Conservation (phyloP, 164 flowering plant genomes). For the Chimonanthus salicifolius region DNA sequence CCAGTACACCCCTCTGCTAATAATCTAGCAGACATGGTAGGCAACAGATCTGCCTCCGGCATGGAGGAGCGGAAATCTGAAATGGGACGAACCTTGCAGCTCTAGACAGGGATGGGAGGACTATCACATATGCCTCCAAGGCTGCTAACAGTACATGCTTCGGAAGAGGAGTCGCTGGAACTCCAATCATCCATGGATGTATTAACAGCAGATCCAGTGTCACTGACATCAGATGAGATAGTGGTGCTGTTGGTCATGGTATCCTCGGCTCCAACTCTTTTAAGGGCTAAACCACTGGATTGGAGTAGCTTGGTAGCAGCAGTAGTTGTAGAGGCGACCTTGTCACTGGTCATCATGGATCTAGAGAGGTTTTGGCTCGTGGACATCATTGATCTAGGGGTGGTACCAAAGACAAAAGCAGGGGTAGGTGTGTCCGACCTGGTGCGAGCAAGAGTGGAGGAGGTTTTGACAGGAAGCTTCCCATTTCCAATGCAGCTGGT, state of each 20-base stretch:
- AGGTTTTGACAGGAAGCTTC: constrained; percentile 6
- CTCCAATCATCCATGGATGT: constrained; percentile 8
- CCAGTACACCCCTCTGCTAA: constrained; percentile 5
- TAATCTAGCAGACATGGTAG: constrained; percentile 16
- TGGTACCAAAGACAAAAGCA: background rate
- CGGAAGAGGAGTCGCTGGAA: constrained; percentile 9
- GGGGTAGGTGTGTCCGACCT: constrained; percentile 23
- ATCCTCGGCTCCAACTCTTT: constrained; percentile 2
- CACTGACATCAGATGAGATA: background rate
- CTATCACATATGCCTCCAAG: constrained; percentile 13
- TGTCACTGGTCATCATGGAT: background rate
- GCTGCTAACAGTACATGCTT: constrained; percentile 1
- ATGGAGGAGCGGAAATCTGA: constrained; percentile 24
- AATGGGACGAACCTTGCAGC: constrained; percentile 7
- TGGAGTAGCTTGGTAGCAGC: constrained; percentile 26
- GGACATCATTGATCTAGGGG: constrained; percentile 4
- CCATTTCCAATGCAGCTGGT: background rate
- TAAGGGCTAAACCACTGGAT: constrained; percentile 8
- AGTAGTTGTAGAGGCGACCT: constrained; percentile 7
- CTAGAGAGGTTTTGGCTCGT: constrained; percentile 3
- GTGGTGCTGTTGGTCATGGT: background rate
- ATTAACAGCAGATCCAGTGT: background rate
- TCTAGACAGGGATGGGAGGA: constrained; percentile 12
- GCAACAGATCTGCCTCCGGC: constrained; percentile 22
- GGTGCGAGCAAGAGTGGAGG: background rate